phyloP scores from a whole-genome alignment of 2,329 filamentous ascomycete genomes.

The Penicillium capsulatum region DNA sequence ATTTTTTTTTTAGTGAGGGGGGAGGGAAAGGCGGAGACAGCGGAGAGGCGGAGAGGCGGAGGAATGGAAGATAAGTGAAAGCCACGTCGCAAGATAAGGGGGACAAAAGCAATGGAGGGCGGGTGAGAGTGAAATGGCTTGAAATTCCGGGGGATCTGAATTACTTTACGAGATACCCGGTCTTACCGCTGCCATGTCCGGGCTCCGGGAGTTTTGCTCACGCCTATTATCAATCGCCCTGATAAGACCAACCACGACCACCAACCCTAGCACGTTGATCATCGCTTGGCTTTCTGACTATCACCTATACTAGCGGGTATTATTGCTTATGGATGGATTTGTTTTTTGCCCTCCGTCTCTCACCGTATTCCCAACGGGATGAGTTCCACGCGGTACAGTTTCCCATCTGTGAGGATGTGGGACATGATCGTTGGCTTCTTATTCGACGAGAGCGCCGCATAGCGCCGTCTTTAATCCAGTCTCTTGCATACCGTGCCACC shows the following conservation, averaged over 20 bases:
- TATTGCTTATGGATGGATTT: too few species aligned
- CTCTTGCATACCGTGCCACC: slow-evolving; percentile 8
- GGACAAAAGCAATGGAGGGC: slow-evolving; percentile 1
- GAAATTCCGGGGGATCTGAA: too few species aligned
- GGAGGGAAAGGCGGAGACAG: slow-evolving; percentile 14
- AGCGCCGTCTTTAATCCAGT: slow-evolving; percentile 10
- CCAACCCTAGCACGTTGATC: slow-evolving; percentile 27
- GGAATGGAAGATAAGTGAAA: not conserved
- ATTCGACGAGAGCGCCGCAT: slow-evolving; percentile 8
- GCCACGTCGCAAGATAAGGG: slow-evolving; percentile 9
- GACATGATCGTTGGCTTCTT: slow-evolving; percentile 3
- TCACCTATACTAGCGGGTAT: too few species aligned
- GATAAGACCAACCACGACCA: slow-evolving; percentile 33
- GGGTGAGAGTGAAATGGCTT: not conserved
- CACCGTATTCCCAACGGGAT: slow-evolving; percentile 10
- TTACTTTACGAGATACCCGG: too few species aligned
- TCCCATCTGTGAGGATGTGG: slow-evolving; percentile 11
- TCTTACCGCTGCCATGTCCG: too few species aligned
- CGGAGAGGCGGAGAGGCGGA: slow-evolving; percentile 7
- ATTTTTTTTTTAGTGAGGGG: not conserved
- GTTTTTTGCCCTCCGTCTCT: not conserved
- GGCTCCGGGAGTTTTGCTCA: slow-evolving; percentile 4
- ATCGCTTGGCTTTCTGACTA: not conserved
- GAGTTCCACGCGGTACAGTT: slow-evolving; percentile 16
- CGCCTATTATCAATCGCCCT: slow-evolving; percentile 21